Evolutionary conservation across 2,329 filamentous ascomycete species (phyloP).

Genomic region (Tolypocladium cylindrosporum): DNA sequence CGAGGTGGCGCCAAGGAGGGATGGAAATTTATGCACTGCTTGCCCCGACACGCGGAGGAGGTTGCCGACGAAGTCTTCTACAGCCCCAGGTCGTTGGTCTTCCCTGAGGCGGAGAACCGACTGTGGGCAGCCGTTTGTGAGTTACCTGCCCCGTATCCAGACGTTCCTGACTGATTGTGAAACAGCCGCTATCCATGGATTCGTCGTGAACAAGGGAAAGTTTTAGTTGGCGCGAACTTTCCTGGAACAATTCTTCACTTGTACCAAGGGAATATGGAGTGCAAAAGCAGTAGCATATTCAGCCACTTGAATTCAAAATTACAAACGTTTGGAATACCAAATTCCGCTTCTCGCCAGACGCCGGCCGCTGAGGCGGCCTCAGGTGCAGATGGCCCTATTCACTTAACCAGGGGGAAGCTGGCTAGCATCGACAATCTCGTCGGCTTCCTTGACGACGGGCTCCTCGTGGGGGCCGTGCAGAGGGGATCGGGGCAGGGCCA

Average conservation of each 20-base stretch:
- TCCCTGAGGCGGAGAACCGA: slow-evolving; percentile 89
- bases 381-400: not conserved
- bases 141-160: slow-evolving; percentile 17
- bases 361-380: slow-evolving; percentile 2
- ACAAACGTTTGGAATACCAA: slow-evolving; percentile 6
- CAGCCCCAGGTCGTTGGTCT: slow-evolving; percentile 73
- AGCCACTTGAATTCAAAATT: slow-evolving; percentile 5
- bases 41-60: slow-evolving; percentile 86
- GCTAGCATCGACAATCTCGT: slow-evolving; percentile 91
- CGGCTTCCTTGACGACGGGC: slow-evolving; percentile 67
- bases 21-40: slow-evolving; percentile 99
- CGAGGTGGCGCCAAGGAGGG: slow-evolving; percentile 74
- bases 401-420: slow-evolving; percentile 79
- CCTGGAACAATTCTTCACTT: not conserved
- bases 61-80: slow-evolving; percentile 95
- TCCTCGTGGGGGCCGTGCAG: slow-evolving; percentile 67
- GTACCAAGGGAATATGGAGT: not conserved
- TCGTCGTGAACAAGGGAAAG: slow-evolving; percentile 88
- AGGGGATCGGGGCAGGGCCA: slow-evolving; percentile 91
- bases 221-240: slow-evolving; percentile 32
- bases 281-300: slow-evolving; percentile 4
- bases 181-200: slow-evolving; percentile 67
- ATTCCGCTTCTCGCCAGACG: slow-evolving; percentile 8
- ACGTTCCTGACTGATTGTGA: not conserved
- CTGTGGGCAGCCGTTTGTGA: slow-evolving; percentile 77